phyloP scores from a whole-genome alignment of 495 filamentous ascomycete genomes.

The Penicillium maclennaniae region DNA sequence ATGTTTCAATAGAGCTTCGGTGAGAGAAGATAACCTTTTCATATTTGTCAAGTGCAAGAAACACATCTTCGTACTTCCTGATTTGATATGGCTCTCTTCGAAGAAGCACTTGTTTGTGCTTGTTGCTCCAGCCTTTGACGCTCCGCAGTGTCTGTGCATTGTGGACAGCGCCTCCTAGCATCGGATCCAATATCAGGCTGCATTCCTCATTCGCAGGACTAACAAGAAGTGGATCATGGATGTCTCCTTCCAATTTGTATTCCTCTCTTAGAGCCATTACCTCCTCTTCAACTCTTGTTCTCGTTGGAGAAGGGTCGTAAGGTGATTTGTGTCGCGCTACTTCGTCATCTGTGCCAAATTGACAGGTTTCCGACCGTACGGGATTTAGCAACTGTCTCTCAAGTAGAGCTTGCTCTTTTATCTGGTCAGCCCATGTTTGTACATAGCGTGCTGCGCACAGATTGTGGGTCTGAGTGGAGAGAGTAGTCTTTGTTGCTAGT shows the following conservation, averaged over 20 bases:
- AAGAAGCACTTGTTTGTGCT: slow-evolving; percentile 16
- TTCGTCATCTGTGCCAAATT: slow-evolving; percentile 31
- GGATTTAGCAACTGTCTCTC: slow-evolving; percentile 27
- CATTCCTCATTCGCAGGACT: slow-evolving; percentile 28
- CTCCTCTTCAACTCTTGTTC: slow-evolving; percentile 16
- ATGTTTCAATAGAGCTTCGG: background rate
- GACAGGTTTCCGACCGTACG: slow-evolving; percentile 23
- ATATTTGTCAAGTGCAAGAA: slow-evolving; percentile 9
- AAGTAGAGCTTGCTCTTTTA: background rate
- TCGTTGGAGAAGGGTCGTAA: slow-evolving; percentile 25
- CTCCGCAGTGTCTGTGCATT: slow-evolving; percentile 14
- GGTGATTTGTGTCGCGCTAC: slow-evolving; percentile 28
- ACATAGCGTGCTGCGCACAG: background rate
- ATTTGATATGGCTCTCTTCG: slow-evolving; percentile 17
- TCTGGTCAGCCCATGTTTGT: background rate
- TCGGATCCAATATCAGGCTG: slow-evolving; percentile 21
- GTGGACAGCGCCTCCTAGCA: slow-evolving; percentile 12
- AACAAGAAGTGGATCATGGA: slow-evolving; percentile 23
- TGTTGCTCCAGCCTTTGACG: slow-evolving; percentile 25
- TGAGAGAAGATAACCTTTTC: background rate
- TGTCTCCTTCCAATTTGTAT: slow-evolving; percentile 21
- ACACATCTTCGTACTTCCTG: slow-evolving; percentile 23
- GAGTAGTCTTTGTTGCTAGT: background rate
- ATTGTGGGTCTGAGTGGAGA: background rate
- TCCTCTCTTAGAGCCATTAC: slow-evolving; percentile 22